These are phyloP conservation scores for Brassica rapa DNA, from an alignment of 345 rosid genomes.

Conservation along the genomic window DNA sequence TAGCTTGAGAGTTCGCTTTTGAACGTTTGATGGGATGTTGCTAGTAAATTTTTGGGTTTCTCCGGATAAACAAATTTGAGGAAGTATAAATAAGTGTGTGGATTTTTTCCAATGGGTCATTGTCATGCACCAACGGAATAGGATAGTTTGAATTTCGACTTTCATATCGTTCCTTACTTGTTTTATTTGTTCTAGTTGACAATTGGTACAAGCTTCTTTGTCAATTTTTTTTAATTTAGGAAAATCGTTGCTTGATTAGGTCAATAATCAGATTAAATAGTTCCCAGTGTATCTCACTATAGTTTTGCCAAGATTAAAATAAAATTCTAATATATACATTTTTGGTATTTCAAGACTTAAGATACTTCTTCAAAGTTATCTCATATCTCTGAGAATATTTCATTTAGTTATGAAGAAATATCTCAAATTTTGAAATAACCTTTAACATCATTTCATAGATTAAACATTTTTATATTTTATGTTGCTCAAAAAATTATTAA, in stretches of 20 bases:
- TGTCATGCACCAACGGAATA: slow-evolving; percentile 29
- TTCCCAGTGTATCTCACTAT: too few species aligned
- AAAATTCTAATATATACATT: too few species aligned
- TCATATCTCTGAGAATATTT: too few species aligned
- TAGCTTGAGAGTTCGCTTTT: not conserved
- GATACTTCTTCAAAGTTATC: too few species aligned
- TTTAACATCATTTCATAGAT: too few species aligned
- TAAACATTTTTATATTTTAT: too few species aligned
- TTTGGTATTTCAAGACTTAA: too few species aligned
- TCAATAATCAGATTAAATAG: not conserved
- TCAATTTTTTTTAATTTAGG: not conserved
- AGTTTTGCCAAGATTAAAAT: too few species aligned
- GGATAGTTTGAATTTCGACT: slow-evolving; percentile 27
- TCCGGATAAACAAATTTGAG: too few species aligned
- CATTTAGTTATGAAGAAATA: too few species aligned
- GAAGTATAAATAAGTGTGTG: not conserved
- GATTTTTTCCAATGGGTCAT: slow-evolving; percentile 2
- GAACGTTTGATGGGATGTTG: not conserved
- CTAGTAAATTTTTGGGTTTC: not conserved
- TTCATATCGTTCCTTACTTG: slow-evolving; percentile 12
- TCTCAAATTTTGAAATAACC: too few species aligned
- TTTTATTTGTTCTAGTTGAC: not conserved
- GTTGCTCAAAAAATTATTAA: too few species aligned
- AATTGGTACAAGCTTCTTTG: not conserved
- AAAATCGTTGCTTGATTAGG: slow-evolving; percentile 4